phyloP scores from a whole-genome alignment of 2,329 filamentous ascomycete genomes.

The Plectosphaerella plurivora region DNA sequence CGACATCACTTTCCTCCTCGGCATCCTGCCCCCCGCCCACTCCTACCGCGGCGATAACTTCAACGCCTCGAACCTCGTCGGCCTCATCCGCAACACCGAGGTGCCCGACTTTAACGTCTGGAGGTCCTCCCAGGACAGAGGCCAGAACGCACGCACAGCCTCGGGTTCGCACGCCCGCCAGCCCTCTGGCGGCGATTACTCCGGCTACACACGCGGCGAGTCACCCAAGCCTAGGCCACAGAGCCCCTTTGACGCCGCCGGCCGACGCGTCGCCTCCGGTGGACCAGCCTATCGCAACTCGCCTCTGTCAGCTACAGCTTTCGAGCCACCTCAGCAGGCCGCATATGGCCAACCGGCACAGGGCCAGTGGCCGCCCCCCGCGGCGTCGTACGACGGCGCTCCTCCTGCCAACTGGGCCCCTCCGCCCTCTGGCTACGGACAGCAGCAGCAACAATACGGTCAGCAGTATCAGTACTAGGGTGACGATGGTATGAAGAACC shows the following conservation, averaged over 20 bases:
- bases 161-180: slow-evolving; percentile 31
- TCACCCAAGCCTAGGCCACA: slow-evolving; percentile 29
- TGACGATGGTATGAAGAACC: no score
- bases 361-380: no score
- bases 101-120: slow-evolving; percentile 59
- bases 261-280: slow-evolving; percentile 30
- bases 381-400: no score
- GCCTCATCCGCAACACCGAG: slow-evolving; percentile 63
- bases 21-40: slow-evolving; percentile 69
- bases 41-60: slow-evolving; percentile 70
- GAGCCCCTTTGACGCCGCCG: slow-evolving; percentile 39
- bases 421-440: no score
- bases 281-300: slow-evolving; percentile 46
- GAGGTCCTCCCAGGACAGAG: slow-evolving; percentile 35
- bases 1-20: slow-evolving; percentile 59
- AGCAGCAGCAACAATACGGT: no score
- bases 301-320: slow-evolving; percentile 38
- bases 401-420: no score
- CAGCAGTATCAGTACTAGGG: no score
- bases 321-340: slow-evolving; percentile 30
- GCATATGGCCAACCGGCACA: no score
- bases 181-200: slow-evolving; percentile 37
- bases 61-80: slow-evolving; percentile 66
- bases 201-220: slow-evolving; percentile 15
- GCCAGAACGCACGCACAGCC: slow-evolving; percentile 27